A percentile compares a stretch with the other conserved stretches of the same genome.
Evolutionary conservation across 73 alveolate genomes (phyloP).

Genomic region (Symbiodinium natans): DNA sequence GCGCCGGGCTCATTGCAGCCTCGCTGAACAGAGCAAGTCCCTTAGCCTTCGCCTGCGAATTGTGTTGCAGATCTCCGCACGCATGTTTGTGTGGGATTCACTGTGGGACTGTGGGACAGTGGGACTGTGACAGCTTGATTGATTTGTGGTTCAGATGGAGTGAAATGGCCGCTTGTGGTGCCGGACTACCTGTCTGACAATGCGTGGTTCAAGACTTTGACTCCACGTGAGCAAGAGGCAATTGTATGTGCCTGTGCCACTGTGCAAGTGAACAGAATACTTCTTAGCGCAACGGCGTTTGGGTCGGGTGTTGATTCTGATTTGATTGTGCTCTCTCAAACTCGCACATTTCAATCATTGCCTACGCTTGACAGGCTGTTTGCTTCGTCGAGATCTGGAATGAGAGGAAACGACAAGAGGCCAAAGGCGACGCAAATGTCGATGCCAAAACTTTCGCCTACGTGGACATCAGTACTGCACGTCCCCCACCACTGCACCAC

Average conservation of each 20-base stretch:
- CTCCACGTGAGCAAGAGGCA: slow-evolving; percentile 20
- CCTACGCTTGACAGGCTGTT: background rate
- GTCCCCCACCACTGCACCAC: too few relatives aligned
- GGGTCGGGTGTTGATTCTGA: too few relatives aligned
- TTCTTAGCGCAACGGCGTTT: too few relatives aligned
- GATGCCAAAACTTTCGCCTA: background rate
- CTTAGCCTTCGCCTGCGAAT: too few relatives aligned
- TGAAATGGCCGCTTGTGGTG: background rate
- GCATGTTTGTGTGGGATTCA: too few relatives aligned
- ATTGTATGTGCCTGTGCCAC: background rate
- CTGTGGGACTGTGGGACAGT: too few relatives aligned
- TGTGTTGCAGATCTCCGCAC: too few relatives aligned
- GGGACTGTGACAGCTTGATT: too few relatives aligned
- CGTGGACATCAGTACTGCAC: too few relatives aligned
- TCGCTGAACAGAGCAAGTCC: background rate
- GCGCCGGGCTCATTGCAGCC: background rate
- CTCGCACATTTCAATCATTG: background rate
- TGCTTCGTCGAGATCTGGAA: slow-evolving; percentile 46
- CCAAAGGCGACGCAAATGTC: background rate
- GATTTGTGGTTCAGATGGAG: background rate
- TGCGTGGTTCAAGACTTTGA: background rate
- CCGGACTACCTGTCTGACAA: background rate
- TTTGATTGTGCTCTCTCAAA: background rate
- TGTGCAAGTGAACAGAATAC: background rate
- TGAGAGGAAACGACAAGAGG: background rate